Evolutionary conservation across 495 filamentous ascomycete species (phyloP), one percentile per base, ranked within the genome.

Genomic region (Gamarada debralockiae): DNA sequence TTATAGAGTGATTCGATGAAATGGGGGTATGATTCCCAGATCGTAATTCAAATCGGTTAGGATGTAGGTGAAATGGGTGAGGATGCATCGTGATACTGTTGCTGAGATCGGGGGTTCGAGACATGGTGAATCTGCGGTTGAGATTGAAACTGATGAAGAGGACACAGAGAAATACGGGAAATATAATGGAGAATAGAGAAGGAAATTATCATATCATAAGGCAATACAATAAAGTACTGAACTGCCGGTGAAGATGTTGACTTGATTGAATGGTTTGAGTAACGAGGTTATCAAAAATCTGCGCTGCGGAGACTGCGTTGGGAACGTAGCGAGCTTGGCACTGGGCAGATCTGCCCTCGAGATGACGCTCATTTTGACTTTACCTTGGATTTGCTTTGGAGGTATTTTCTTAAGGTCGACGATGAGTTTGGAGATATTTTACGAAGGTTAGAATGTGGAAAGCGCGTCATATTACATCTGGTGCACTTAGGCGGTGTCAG

Each of bases 11-110:
- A 9, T 49, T 52, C 48, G 55, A 41, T 46, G 50, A 51, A 48
- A 49, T 58, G 17, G 58, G 55, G 41, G 52, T 62, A 46, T 54
- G 58, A 53, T 17, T 60, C 33, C 56, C 48, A 44, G 54, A 59
- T 46, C 31, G 48, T 48, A 40, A 48, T 50, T 67, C 54, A 40
- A 63, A 37, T 10, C 58, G 56, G 57, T 66, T 51, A 22, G 57
- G 62, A 55, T 71, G 60, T 33, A 60, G 56, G 56, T 70, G 70
- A 54, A 72, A 77, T 15, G 76, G 72, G 40, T 72, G 70, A 25
- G 70, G 70, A 40, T 72, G 69, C 59, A 70, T 57, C 21, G 71
- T 67, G 12, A 73, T 73, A 57, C 59, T 72, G 53, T 65, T 60
- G 17, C 64, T 65, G 9, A 72, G 59, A 50, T 73, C 71, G 3